Evolutionary conservation across 176 grass and related monocot species (phyloP).

Genomic region (Eragrostis curvula): DNA sequence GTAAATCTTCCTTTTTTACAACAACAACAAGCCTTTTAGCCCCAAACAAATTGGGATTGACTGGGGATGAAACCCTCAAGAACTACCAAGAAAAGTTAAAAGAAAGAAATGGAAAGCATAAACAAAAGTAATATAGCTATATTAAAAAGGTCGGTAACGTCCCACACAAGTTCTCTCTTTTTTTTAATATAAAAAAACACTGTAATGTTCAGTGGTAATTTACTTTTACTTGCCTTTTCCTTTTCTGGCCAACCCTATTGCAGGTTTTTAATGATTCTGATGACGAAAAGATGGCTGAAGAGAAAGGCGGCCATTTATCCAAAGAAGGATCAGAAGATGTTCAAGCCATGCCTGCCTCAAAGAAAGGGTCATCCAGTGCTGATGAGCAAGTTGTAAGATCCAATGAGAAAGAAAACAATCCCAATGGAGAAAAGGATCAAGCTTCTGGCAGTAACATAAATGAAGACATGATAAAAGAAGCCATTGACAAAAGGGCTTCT

Average conservation of each 20-base stretch:
- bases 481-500: slow-evolving; percentile 64
- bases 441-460: slow-evolving; percentile 52
- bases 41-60: not conserved
- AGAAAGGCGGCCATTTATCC: slow-evolving; percentile 45
- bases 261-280: slow-evolving; percentile 74
- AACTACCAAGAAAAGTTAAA: not conserved
- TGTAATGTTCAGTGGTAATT: slow-evolving; percentile 3
- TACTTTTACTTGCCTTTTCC: not conserved
- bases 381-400: slow-evolving; percentile 44
- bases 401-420: slow-evolving; percentile 35
- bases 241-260: slow-evolving; percentile 24
- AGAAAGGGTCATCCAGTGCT: slow-evolving; percentile 43
- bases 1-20: not conserved
- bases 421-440: slow-evolving; percentile 42
- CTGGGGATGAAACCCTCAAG: not conserved
- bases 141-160: not conserved
- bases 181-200: not conserved
- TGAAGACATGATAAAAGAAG: slow-evolving; percentile 76
- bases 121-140: not conserved
- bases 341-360: slow-evolving; percentile 36
- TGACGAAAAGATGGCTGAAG: slow-evolving; percentile 52
- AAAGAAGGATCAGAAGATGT: slow-evolving; percentile 61
- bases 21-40: not conserved
- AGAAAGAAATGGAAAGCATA: not conserved
- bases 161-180: not conserved